These are phyloP conservation scores for Solanum rostratum DNA, from an alignment of 257 asterid species.

Conservation along the genomic window DNA sequence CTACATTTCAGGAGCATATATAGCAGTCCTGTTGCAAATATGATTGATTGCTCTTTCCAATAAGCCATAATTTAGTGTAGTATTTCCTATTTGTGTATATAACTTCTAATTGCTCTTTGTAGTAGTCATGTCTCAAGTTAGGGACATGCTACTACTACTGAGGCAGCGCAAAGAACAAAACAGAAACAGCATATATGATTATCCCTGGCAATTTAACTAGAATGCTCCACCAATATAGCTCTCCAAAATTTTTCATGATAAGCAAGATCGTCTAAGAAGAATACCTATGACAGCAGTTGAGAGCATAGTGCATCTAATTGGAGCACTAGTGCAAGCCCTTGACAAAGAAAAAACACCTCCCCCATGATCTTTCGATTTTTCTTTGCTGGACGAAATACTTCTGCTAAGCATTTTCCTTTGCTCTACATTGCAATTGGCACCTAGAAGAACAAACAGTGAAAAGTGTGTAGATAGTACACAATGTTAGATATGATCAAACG, in stretches of 20 bases:
- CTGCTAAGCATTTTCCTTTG: constrained; percentile 7
- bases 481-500: background rate
- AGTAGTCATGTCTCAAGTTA: background rate
- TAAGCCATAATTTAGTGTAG: background rate
- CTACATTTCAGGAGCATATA: background rate
- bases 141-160: background rate
- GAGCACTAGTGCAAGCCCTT: constrained; percentile 17
- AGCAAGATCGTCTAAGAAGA: background rate
- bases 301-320: constrained; percentile 2
- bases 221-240: background rate
- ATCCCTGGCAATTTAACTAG: background rate
- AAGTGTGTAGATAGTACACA: background rate
- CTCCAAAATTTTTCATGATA: background rate
- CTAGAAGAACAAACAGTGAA: background rate
- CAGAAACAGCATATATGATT: background rate
- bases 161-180: background rate
- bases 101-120: background rate
- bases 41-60: background rate
- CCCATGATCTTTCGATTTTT: background rate
- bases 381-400: background rate
- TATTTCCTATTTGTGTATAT: background rate
- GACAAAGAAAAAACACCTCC: constrained; percentile 11
- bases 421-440: background rate
- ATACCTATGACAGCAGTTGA: constrained; percentile 28
- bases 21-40: background rate